Evolutionary conservation across 2,329 filamentous ascomycete species (phyloP).

Genomic region (Penicillium sp.): DNA sequence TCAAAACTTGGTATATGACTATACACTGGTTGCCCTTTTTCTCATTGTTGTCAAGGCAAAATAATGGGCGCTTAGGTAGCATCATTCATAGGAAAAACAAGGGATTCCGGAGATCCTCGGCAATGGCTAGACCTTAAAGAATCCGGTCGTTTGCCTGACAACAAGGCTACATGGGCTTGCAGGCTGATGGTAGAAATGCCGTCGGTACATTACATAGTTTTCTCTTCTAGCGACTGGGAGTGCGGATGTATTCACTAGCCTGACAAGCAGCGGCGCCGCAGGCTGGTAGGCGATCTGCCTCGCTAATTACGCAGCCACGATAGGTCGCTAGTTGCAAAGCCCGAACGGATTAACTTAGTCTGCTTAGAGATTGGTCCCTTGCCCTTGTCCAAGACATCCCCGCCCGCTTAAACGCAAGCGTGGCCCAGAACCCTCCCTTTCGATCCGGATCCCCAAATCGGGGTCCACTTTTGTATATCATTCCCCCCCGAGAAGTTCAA

Average conservation of each 20-base stretch:
- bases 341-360: not conserved
- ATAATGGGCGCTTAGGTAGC: not conserved
- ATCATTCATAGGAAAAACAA: not conserved
- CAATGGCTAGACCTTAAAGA: not conserved
- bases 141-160: not conserved
- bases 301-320: not conserved
- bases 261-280: not conserved
- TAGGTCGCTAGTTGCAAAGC: not conserved
- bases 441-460: not conserved
- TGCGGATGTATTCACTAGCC: not conserved
- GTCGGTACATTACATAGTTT: not conserved
- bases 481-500: too few relatives aligned
- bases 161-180: not conserved
- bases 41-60: not conserved
- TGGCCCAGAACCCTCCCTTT: not conserved
- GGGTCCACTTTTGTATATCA: not conserved
- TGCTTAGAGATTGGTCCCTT: not conserved
- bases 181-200: not conserved
- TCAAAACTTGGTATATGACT: not conserved
- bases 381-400: not conserved
- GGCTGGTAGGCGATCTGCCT: not conserved
- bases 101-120: not conserved
- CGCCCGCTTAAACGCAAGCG: conserved; percentile 3
- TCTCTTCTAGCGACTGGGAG: not conserved
- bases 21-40: not conserved